Evolutionary conservation across 192 early-diverging fungal species (phyloP), one percentile per base, ranked within the genome.

Genomic region (Allomyces arbusculus): DNA sequence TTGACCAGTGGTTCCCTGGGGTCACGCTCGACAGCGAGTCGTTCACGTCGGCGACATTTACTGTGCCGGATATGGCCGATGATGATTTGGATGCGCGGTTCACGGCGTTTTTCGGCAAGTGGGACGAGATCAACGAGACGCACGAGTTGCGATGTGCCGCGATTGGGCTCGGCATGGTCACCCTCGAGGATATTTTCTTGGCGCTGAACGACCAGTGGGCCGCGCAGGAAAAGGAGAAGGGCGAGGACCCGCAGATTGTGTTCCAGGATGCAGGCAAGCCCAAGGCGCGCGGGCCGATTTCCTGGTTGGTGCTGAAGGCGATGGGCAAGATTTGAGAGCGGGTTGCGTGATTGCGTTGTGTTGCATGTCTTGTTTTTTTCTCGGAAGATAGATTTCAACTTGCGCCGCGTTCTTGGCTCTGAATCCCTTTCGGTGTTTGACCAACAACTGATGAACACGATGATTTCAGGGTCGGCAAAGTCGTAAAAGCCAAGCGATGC

Each of bases 81-180:
- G 19, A 20, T 40, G 40, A 14, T 14, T 20, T 63, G 16, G 50
- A n/a, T 10, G 20, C 12, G 50, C 12, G 16, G 50, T 20, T 58
- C 50, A n/a, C 50, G 12, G 20, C 50, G 50, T 58, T 58, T n/a
- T 58, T 58, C 50, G 3, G 50, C 50, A 58, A 14, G 16, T 58
- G 50, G 50, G 50, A n/a, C 50, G 50, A 58, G 20, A n/a, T n/a
- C 3, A 58, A n/a, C 9, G 50, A 14, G 16, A 14, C 16, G 68
- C 64, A 7, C 28, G 62, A 24, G n/a, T 66, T 69, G 24, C 43
- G 66, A 20, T 25, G 50, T 22, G 61, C 26, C 16, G 63, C 72
- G 10, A 40, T 73, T 44, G 74, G 72, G 40, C 24, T 40, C 4
- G 76, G 28, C 62, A 70, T 64, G 68, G 70, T 65, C 62, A 20